Base-by-base conservation (phyloP, 768 basidiomycete genomes). In the Filobasidium wieringae region DNA sequence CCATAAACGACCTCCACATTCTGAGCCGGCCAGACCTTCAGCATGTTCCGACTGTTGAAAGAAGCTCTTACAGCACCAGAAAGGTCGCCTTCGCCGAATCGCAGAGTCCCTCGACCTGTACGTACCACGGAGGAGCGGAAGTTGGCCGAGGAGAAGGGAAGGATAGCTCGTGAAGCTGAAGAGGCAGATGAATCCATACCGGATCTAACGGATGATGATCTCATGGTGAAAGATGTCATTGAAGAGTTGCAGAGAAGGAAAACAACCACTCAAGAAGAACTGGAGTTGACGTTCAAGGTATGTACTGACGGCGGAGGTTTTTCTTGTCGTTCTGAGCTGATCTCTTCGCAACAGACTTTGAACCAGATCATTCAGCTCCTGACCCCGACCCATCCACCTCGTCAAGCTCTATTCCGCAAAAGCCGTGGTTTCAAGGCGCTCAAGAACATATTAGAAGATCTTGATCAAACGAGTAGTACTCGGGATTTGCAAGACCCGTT, bases 21-120 rank as follows among this genome's bases (percentile, higher is more conserved):
- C n/a, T n/a, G 36, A 47, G 24, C 5, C n/a, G 7, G 37, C 11
- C 15, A 15, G 4, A 40, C 36, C 8, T 27, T 1, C 41, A 60
- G 29, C 47, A 72, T 72, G 71, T 72, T 72, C 67, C 69, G 68
- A 52, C 64, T 72, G 40, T 60, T 68, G 47, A 70, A 66, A 59
- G 69, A 67, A 36, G 63, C 69, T 34, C 68, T 70, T 8, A 43
- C 68, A 45, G 58, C 68, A 15, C 69, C 66, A 15, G 63, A 64
- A 37, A 57, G 59, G 15, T 59, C 63, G 9, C 36, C 63, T 17
- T 57, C 62, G n/a, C 58, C 65, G 15, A 65, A 66, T 57, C 58
- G 27, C 50, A 58, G 15, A 60, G 55, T 26, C 36, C 33, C 7
- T 47, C 49, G 22, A 29, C 55, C n/a, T 15, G 27, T 37, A 15